These are phyloP conservation scores for Hygrophila difformis DNA, from an alignment of 257 asterid species.

Conservation along the genomic window DNA sequence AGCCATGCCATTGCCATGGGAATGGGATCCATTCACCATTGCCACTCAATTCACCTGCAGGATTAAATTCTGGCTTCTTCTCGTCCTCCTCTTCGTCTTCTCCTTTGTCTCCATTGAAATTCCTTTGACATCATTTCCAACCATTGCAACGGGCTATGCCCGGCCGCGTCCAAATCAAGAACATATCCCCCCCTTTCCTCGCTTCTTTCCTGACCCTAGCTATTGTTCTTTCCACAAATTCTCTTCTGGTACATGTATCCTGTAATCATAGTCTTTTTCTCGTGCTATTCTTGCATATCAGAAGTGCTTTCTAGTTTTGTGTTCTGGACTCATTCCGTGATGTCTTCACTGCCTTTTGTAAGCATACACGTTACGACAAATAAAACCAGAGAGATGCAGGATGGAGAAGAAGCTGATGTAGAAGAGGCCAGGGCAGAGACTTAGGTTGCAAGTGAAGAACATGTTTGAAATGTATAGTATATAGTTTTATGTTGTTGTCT, in stretches of 20 bases:
- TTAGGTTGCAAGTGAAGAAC: no score
- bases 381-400: no score
- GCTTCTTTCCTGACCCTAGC: conserved; percentile 16
- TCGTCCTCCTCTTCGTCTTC: conserved; percentile 12
- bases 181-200: conserved; percentile 12
- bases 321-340: background rate
- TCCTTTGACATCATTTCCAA: conserved; percentile 1
- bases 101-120: conserved; percentile 14
- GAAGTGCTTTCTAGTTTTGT: background rate
- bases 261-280: conserved; percentile 4
- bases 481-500: no score
- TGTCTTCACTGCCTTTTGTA: conserved; percentile 3
- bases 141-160: background rate
- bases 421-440: no score
- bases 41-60: conserved; percentile 10
- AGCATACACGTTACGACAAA: background rate
- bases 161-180: conserved; percentile 13
- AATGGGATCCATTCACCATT: conserved; percentile 21
- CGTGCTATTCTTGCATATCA: conserved; percentile 2
- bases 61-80: conserved; percentile 15
- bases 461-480: no score
- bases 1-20: conserved; percentile 23
- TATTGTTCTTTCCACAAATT: conserved; percentile 15
- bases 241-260: conserved; percentile 27
- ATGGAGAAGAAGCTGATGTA: no score